A percentile compares a stretch with the other conserved stretches of the same genome.
Evolutionary conservation across 2,329 filamentous ascomycete genomes (phyloP).

Genomic region (Thelonectria olida): DNA sequence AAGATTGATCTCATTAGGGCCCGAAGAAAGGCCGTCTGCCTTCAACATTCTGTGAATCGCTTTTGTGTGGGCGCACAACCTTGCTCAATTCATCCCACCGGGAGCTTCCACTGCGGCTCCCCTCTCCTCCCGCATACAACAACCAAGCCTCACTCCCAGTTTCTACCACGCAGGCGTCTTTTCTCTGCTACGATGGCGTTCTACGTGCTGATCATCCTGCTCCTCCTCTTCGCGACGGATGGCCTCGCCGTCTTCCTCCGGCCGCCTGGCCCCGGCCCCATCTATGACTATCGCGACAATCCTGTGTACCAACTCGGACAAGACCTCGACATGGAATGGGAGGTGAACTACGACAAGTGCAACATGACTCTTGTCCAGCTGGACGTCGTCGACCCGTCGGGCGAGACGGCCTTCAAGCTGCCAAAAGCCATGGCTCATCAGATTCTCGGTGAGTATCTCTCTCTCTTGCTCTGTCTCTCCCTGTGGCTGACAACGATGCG

Average conservation of each 20-base stretch:
- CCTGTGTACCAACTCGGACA: neutral
- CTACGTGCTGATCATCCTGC: neutral
- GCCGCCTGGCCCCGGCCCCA: too few species aligned
- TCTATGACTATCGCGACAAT: neutral
- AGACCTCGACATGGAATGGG: neutral
- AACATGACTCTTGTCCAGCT: neutral
- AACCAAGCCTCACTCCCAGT: too few species aligned
- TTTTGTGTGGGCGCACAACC: too few species aligned
- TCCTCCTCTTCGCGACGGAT: neutral
- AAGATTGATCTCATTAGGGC: neutral
- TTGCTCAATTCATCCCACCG: too few species aligned
- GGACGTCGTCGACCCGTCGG: neutral
- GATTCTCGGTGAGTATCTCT: neutral
- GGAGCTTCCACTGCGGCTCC: too few species aligned
- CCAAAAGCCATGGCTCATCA: neutral
- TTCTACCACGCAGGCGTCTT: too few species aligned
- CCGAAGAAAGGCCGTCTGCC: neutral
- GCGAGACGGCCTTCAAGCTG: neutral
- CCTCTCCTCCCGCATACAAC: too few species aligned
- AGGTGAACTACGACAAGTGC: neutral
- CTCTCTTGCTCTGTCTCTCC: neutral
- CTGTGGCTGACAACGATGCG: neutral
- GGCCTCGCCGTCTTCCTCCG: neutral
- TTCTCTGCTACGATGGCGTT: neutral
- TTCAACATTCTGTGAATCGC: too few species aligned